A percentile compares a stretch with the other conserved stretches of the same genome.
These are phyloP conservation scores for Ascochyta koolunga DNA, from an alignment of 2,329 filamentous ascomycete species.

Conservation along the genomic window DNA sequence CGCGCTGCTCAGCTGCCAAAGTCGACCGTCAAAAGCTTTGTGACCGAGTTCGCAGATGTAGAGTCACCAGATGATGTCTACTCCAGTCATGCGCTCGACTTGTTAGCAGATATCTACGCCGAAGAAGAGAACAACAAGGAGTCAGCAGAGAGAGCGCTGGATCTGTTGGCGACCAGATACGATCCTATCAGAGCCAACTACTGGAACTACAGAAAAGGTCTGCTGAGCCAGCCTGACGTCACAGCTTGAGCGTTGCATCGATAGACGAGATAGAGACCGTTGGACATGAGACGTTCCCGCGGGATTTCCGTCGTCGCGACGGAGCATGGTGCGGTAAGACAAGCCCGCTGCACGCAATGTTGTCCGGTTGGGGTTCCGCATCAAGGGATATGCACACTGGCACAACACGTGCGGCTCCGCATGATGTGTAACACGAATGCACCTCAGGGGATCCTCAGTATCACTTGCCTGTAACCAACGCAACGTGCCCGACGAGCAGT, in stretches of 20 bases:
- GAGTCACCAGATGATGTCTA: slow-evolving; percentile 59
- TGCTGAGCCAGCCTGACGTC: slow-evolving; percentile 34
- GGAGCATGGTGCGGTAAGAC: slow-evolving; percentile 5
- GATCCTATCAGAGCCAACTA: slow-evolving; percentile 91
- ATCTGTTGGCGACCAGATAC: slow-evolving; percentile 80
- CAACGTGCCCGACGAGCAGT: slow-evolving; percentile 12
- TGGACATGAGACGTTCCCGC: slow-evolving; percentile 1
- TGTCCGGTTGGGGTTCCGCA: slow-evolving; percentile 32
- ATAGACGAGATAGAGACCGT: not conserved
- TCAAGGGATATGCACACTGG: slow-evolving; percentile 6
- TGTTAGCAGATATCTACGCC: slow-evolving; percentile 72
- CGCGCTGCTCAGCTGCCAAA: slow-evolving; percentile 65
- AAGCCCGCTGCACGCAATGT: slow-evolving; percentile 20
- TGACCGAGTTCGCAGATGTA: slow-evolving; percentile 59
- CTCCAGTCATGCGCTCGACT: slow-evolving; percentile 70
- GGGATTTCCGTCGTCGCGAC: slow-evolving; percentile 3
- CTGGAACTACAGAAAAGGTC: slow-evolving; percentile 76
- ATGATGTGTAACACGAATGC: slow-evolving; percentile 9
- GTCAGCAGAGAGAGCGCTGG: slow-evolving; percentile 72
- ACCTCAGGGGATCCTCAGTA: slow-evolving; percentile 1
- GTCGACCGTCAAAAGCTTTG: slow-evolving; percentile 60
- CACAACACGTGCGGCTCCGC: slow-evolving; percentile 24
- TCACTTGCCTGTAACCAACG: slow-evolving; percentile 11
- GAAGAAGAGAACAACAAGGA: slow-evolving; percentile 59
- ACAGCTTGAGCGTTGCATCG: slow-evolving; percentile 26